Base-by-base conservation (phyloP, 495 filamentous ascomycete species). In the Podospora tetraspora region DNA sequence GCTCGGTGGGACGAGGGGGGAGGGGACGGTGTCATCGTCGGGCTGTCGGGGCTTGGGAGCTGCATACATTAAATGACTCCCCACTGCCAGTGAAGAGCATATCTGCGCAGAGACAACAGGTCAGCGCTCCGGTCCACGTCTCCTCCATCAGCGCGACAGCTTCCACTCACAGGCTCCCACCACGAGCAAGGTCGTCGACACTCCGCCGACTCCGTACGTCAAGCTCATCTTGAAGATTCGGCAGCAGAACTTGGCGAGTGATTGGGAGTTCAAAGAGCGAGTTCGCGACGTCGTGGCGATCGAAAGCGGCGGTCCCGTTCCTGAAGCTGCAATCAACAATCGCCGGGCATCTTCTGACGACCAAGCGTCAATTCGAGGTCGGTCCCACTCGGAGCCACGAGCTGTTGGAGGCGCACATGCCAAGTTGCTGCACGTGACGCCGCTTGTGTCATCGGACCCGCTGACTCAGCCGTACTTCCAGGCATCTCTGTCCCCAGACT, bases 41-140 rank as follows among this genome's bases (percentile, higher is more conserved):
- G 12, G 24, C 19, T 7, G 3, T 34, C 12, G 30, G 22, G 43
- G 29, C n/a, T 12, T 29, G 69, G 63, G 70, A 52, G 7, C 16
- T 61, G 77, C 89, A 63, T 89, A 97, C 95, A 82, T 99, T 96
- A 81, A 98, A 99, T 43, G 88, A 84, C 86, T 99, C 96, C 70
- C 96, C 95, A 74, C 94, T 92, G 63, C 92, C 93, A 72, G 93
- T 94, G 77, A 99, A 96, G 68, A 99, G 91, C 91, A 99, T 92
- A 82, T 99, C 96, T 99, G 70, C 77, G 57, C 22, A 12, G 13
- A 4, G 65, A 37, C 64, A 69, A 62, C 29, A 66, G 67, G 71
- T 83, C 69, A 81, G 82, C 75, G 81, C 77, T 57, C 32, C 22
- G 62, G 43, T 52, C 43, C 43, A 52, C 16, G 43, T 52, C 11